Evolutionary conservation across 1,284 basidiomycete species (phyloP).

Genomic region (Cutaneotrichosporon sp.): DNA sequence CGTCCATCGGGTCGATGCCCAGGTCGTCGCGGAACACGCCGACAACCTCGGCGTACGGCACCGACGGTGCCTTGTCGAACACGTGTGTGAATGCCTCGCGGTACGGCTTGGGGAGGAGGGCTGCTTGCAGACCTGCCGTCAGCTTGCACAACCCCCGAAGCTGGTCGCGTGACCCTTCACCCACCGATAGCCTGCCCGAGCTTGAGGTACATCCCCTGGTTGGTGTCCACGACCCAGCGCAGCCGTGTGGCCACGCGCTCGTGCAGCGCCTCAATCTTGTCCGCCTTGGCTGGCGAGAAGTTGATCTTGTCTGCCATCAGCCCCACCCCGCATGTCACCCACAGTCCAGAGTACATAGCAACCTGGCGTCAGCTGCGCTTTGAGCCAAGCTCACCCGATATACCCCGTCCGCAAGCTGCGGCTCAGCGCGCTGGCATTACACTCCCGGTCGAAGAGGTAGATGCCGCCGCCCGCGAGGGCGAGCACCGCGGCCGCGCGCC

Average conservation of each 20-base stretch:
- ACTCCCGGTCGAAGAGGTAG: conserved; percentile 62
- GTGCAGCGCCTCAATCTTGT: conserved; percentile 74
- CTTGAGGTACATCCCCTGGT: conserved; percentile 87
- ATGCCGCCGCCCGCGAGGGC: conserved; percentile 55
- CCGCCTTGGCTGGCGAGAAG: conserved; percentile 65
- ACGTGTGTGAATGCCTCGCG: conserved; percentile 75
- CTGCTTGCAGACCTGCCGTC: conserved; percentile 71
- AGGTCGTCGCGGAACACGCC: conserved; percentile 73
- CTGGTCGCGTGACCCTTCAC: conserved; percentile 4
- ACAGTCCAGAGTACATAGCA: conserved; percentile 52
- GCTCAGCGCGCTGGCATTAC: conserved; percentile 67
- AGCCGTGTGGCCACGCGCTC: conserved; percentile 77
- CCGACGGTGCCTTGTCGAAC: conserved; percentile 82
- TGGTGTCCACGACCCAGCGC: conserved; percentile 70
- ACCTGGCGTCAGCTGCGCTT: conserved; percentile 37
- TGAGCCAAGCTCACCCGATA: conserved; percentile 57
- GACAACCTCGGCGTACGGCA: conserved; percentile 68
- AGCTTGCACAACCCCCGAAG: conserved; percentile 5
- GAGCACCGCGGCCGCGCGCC: neutral
- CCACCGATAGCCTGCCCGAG: conserved; percentile 62
- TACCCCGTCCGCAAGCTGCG: conserved; percentile 68
- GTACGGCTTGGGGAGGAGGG: conserved; percentile 75
- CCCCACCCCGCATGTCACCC: conserved; percentile 6
- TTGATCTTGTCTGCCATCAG: conserved; percentile 67
- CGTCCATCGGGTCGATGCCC: conserved; percentile 64